phyloP scores from a whole-genome alignment of 1,284 basidiomycete species.

The Leccinum solheimii region DNA sequence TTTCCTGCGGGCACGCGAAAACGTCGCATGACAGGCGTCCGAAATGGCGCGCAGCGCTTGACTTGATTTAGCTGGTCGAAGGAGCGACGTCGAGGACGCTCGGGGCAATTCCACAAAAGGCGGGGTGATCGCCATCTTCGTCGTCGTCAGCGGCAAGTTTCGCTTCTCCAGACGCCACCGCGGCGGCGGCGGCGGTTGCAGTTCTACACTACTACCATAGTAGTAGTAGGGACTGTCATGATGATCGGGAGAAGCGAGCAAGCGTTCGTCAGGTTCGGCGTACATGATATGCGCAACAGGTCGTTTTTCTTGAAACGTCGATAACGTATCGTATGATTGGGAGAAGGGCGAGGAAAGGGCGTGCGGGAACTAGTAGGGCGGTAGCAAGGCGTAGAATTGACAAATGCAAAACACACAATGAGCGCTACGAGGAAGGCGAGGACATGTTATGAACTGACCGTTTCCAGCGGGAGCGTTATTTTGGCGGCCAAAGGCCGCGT shows the following conservation, averaged over 20 bases:
- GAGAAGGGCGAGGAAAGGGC: slow-evolving; percentile 5
- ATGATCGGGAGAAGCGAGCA: neutral
- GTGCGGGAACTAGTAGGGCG: slow-evolving; percentile 12
- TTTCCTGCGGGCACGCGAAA: slow-evolving; percentile 13
- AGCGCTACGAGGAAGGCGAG: neutral
- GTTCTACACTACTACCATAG: neutral
- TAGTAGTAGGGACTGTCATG: neutral
- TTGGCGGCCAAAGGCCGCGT: slow-evolving; percentile 21
- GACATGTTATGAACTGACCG: slow-evolving; percentile 13
- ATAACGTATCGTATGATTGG: slow-evolving; percentile 12
- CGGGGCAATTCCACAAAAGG: neutral
- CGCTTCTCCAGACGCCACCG: slow-evolving; percentile 13
- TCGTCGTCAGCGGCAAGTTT: neutral
- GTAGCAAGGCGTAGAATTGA: neutral
- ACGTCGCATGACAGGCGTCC: slow-evolving; percentile 23
- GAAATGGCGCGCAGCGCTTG: slow-evolving; percentile 28
- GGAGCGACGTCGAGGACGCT: neutral
- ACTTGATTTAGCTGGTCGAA: slow-evolving; percentile 17
- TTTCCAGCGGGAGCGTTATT: slow-evolving; percentile 18
- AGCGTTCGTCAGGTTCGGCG: slow-evolving; percentile 20
- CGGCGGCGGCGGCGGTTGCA: neutral
- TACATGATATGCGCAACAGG: slow-evolving; percentile 15
- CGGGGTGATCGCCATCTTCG: neutral
- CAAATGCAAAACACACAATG: neutral
- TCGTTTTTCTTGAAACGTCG: slow-evolving; percentile 12